These are phyloP conservation scores for Magnaporthiopsis incrustans DNA, from an alignment of 2,329 filamentous ascomycete genomes.

Conservation along the genomic window DNA sequence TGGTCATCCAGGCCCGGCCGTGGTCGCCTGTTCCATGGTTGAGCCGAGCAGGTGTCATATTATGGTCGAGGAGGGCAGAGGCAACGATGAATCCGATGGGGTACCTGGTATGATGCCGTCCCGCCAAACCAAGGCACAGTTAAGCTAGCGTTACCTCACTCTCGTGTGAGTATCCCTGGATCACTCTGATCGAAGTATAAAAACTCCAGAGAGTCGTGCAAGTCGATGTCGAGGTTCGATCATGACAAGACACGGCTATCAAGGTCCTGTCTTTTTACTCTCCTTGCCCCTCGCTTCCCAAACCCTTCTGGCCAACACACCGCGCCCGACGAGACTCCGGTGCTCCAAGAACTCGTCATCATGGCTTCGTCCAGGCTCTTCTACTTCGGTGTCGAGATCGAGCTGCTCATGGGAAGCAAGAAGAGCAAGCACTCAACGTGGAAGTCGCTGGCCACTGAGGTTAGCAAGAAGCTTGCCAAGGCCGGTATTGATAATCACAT, in stretches of 20 bases:
- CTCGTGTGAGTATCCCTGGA: background rate
- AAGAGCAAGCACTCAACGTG: slow-evolving; percentile 23
- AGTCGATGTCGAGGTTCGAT: background rate
- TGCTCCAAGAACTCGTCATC: background rate
- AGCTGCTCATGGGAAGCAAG: slow-evolving; percentile 26
- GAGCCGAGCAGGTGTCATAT: background rate
- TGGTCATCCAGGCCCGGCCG: too few species aligned
- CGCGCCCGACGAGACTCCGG: background rate
- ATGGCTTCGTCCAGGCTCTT: slow-evolving; percentile 10
- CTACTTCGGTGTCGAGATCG: slow-evolving; percentile 30
- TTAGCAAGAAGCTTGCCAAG: slow-evolving; percentile 22
- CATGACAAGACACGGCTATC: background rate
- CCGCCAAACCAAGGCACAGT: background rate
- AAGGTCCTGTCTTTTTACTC: background rate
- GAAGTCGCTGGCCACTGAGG: slow-evolving; percentile 25
- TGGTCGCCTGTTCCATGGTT: too few species aligned
- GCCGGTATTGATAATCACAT: slow-evolving; percentile 27
- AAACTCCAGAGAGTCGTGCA: background rate
- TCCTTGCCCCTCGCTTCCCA: background rate
- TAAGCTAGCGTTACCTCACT: background rate
- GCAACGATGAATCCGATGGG: background rate
- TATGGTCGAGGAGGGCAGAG: background rate
- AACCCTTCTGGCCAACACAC: background rate
- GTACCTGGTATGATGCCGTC: background rate
- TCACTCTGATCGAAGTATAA: background rate